A percentile compares a stretch with the other conserved stretches of the same genome.
These are phyloP conservation scores for Colletotrichum sp. DNA, from an alignment of 2,329 filamentous ascomycete genomes.

Conservation along the genomic window DNA sequence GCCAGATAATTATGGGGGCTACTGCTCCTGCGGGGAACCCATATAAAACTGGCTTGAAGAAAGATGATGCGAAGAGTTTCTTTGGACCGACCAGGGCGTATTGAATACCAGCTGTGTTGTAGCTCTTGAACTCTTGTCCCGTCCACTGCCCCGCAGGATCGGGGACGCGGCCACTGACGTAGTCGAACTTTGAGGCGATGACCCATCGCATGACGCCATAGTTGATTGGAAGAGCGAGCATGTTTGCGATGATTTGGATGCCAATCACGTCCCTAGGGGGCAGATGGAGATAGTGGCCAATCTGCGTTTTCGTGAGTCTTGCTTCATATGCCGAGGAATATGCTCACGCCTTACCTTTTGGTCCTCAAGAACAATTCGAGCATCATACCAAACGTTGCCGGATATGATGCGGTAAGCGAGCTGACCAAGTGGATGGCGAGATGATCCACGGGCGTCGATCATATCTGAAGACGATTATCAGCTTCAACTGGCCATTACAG, in stretches of 20 bases:
- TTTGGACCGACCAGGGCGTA: constrained; percentile 59
- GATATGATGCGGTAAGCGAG: constrained; percentile 64
- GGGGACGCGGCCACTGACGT: constrained; percentile 51
- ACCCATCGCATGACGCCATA: constrained; percentile 68
- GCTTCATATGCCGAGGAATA: no score
- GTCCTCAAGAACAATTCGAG: constrained; percentile 64
- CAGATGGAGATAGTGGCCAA: constrained; percentile 69
- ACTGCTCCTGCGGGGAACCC: constrained; percentile 57
- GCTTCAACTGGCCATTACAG: not conserved
- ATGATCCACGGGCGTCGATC: constrained; percentile 14
- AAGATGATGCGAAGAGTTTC: constrained; percentile 49
- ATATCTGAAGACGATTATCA: not conserved
- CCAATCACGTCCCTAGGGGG: constrained; percentile 62
- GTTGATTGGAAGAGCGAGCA: constrained; percentile 51
- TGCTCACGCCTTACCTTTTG: not conserved
- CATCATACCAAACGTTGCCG: constrained; percentile 66
- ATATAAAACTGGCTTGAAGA: constrained; percentile 54
- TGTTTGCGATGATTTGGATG: constrained; percentile 34
- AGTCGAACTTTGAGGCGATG: constrained; percentile 60
- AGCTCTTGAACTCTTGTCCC: constrained; percentile 55
- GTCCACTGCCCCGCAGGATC: constrained; percentile 69
- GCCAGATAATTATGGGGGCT: constrained; percentile 52
- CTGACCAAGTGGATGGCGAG: constrained; percentile 53
- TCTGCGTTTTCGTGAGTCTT: constrained; percentile 44
- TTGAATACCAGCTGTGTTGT: constrained; percentile 62